Base-by-base conservation (phyloP, 2,329 filamentous ascomycete genomes). In the Cladorrhinum sp. region DNA sequence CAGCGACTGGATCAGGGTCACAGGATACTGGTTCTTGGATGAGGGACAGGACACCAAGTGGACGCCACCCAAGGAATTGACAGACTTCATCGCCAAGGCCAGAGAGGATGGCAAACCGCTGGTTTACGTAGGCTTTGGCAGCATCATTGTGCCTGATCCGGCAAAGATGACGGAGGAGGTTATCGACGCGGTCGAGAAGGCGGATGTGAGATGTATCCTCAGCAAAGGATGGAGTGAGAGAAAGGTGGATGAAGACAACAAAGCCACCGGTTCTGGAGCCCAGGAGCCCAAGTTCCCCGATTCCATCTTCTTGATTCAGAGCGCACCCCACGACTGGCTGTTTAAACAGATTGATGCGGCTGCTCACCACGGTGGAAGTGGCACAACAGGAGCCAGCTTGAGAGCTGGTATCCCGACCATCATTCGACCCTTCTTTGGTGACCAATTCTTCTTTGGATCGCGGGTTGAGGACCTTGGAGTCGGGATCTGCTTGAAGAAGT, bases 181-280 rank as follows among this genome's bases (percentile, higher is more conserved):
- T 5, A 88, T 98, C 42, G 91, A 96, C 63, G 93, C 92, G 0
- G 93, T 99, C 0, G 76, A 88, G 54, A 96, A 93, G 73, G 92
- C 95, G 1, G 95, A 96, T 69, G 92, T 99, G 4, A 88, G 94
- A 63, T 98, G 95, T 73, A 92, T 99, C 63, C 79, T 99, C 9
- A 96, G 92, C 50, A 98, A 98, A 74, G 95, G 95, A 28, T 99
- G 95, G 95, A 97, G 92, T 1, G 94, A 98, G 72, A 88, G 94
- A 23, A 69, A 79, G 20, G 59, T 62, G 12, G 61, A 30, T 79
- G 79, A 24, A 76, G 77, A 24, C 7, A 81, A 81, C 60, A 70
- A 79, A 2, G 77, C 86, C 70, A 77, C 90, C 65, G 78, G 69
- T 72, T 5, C 72, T 72, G n/a, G 46, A 12, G 67, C 67, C 82